Base-by-base conservation (phyloP, 192 early-diverging fungal genomes). In the Rhizoclosmatium sp. region DNA sequence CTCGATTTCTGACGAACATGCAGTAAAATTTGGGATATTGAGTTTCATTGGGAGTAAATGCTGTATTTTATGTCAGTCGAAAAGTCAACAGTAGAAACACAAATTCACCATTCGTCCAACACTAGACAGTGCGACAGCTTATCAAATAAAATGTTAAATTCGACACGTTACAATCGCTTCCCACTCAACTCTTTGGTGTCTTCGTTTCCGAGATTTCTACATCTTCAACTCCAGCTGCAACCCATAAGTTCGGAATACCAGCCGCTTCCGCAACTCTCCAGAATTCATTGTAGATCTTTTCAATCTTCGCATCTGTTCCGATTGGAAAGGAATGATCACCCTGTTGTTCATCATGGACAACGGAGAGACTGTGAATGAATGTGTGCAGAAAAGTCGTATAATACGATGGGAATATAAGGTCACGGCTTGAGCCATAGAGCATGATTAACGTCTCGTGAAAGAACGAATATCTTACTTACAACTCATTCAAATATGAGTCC, bases 311-410 rank as follows among this genome's bases (percentile, higher is more conserved):
- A 85, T 95, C 94, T 10, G 93, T 75, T n/a, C 70, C 76, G 3
- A 81, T 47, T 19, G 77, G 65, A 16, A 79, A 16, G 2, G 81
- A 60, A 54, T 60, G 31, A 9, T 59, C 65, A 16, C 49, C 4
- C 19, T 9, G 4, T 45, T 5, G 46, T 75, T 12, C 76, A 42
- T 48, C 56, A 82, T 82, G 47, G 92, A 91, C 1, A 89, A 92
- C 0, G 92, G 79, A 3, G 89, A 90, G 44, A 86, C 87, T 54
- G 93, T 85, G 73, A 93, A 94, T 47, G 87, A 75, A 75, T 19
- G 59, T 83, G 58, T 95, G 92, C 40, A 96, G 76, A 77, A 94
- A 94, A 0, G 88, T 84, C 71, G 91, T 90, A 82, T 94, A 96
- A 72, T 87, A 89, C 40, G 89, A 82, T 31, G 94, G 94, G 69